phyloP scores from a whole-genome alignment of 805 yeast species.

The Pichia nakasei region DNA sequence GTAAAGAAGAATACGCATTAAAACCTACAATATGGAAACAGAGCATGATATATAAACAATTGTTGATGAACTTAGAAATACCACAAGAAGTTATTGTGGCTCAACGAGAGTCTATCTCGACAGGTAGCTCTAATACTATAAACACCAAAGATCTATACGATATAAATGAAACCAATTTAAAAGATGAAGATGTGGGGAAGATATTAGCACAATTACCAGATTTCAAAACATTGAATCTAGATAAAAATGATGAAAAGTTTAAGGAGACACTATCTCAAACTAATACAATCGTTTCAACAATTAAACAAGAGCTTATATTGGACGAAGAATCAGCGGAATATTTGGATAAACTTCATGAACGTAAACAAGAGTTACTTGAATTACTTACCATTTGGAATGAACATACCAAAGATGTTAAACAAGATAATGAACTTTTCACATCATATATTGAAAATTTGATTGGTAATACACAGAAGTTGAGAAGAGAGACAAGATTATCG shows the following conservation, averaged over 20 bases:
- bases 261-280: conserved; percentile 19
- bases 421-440: conserved; percentile 72
- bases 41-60: conserved; percentile 54
- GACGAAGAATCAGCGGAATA: conserved; percentile 30
- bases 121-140: conserved; percentile 11
- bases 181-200: not conserved
- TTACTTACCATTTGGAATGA: conserved; percentile 39
- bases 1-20: conserved; percentile 30
- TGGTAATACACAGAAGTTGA: conserved; percentile 79
- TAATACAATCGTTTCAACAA: conserved; percentile 9
- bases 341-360: conserved; percentile 28
- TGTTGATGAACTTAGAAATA: conserved; percentile 57
- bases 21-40: conserved; percentile 61
- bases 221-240: conserved; percentile 16
- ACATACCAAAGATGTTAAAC: conserved; percentile 38
- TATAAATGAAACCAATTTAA: conserved; percentile 1
- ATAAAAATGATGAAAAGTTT: conserved; percentile 20
- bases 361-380: conserved; percentile 30
- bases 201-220: conserved; percentile 25
- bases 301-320: not conserved
- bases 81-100: conserved; percentile 61
- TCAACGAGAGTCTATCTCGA: not conserved
- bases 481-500: conserved; percentile 31
- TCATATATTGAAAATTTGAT: conserved; percentile 82
- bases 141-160: conserved; percentile 10